Percentiles rank a stretch among this genome's conserved stretches.
These are phyloP conservation scores for Cladosporium sp. DNA, from an alignment of 2,329 filamentous ascomycete genomes.

Conservation along the genomic window DNA sequence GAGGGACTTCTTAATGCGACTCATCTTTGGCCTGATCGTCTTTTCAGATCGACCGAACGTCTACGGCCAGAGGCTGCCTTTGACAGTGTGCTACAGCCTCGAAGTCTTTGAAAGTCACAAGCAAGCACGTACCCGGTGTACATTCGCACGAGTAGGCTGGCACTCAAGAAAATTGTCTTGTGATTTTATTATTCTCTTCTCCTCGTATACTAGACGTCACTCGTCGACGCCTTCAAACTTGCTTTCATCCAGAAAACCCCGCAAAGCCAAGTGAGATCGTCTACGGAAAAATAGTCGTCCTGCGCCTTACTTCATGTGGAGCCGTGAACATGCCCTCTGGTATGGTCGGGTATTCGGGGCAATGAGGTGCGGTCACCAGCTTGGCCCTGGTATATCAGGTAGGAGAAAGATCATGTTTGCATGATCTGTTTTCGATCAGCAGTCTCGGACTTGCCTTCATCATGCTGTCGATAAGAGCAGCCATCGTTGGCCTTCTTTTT, in stretches of 20 bases:
- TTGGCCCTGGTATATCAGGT: slow-evolving; percentile 6
- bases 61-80: too few relatives aligned
- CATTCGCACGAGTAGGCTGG: too few relatives aligned
- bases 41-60: too few relatives aligned
- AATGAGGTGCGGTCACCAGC: background rate
- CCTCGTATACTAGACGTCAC: background rate
- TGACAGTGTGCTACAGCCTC: too few relatives aligned
- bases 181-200: too few relatives aligned
- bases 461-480: background rate
- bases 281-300: slow-evolving; percentile 11
- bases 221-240: background rate
- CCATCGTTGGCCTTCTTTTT: background rate
- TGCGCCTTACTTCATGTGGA: slow-evolving; percentile 9
- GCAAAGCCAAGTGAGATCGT: slow-evolving; percentile 5
- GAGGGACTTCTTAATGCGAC: too few relatives aligned
- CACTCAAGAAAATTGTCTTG: too few relatives aligned
- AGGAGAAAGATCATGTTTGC: background rate
- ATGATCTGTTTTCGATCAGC: too few relatives aligned
- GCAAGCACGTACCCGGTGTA: too few relatives aligned
- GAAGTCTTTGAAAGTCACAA: too few relatives aligned
- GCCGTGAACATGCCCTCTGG: slow-evolving; percentile 1
- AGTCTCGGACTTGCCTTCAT: background rate
- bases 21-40: too few relatives aligned
- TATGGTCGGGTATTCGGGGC: slow-evolving; percentile 9
- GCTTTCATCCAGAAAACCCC: background rate